Evolutionary conservation across 805 yeast species (phyloP), one percentile per base, ranked within the genome.

Genomic region (Kodamaea nitidulidarum): DNA sequence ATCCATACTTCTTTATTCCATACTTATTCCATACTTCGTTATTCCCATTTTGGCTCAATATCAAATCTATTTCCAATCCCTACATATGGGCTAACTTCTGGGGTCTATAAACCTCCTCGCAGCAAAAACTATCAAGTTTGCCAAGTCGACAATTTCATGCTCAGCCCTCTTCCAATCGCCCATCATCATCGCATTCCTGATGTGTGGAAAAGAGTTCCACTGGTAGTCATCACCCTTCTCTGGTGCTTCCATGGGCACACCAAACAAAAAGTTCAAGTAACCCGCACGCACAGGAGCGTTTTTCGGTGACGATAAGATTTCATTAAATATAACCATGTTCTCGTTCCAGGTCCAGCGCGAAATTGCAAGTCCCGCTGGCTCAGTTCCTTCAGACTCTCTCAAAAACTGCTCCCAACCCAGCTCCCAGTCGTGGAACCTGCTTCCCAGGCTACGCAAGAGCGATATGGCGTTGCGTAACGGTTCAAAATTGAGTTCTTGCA

Each of bases 261-360:
- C 96, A 56, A 78, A 78, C 4, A 88, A 49, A 1, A 72, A 55
- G 51, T 87, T 88, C 50, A 72, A 69, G 54, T 76, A 84, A 67
- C 90, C 88, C 11, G 76, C 67, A 25, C 95, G 1, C 76, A 76
- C 6, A 61, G 63, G 1, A 8, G 21, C 32, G 65, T 55, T 5
- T 9, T 7, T 12, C 4, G 40, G 29, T 18, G 65, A 55, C 7
- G 81, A 52, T 46, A 85, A 73, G 14, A 67, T 57, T 45, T 73
- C 74, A 45, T 80, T 82, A 41, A 85, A 67, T 11, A 62, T 56
- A 3, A 76, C 58, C 50, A 87, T 60, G 44, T 78, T 77, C n/a
- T 78, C 71, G 58, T 90, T 90, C 86, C 93, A 84, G 41, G 77
- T 78, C 82, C 86, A 77, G 51, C 98, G 70, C 46, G 76, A 80